Base-by-base conservation (phyloP, 176 grass and related monocot species). In the Cymbopogon citratus region DNA sequence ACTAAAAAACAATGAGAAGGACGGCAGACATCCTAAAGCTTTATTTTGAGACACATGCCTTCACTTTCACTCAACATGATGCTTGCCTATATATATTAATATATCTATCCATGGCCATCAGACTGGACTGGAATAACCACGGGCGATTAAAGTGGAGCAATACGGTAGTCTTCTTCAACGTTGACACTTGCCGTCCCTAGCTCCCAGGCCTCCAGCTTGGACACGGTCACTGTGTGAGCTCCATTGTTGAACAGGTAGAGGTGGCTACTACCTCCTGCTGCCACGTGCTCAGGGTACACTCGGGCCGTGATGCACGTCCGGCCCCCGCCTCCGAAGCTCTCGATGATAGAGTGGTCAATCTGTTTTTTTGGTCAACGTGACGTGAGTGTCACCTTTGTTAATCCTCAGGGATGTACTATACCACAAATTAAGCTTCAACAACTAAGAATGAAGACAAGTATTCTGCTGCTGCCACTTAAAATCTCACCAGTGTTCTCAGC, bases 301-400 rank as follows among this genome's bases (percentile, higher is more conserved):
- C 94, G 78, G 3, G 88, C 79, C 35, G 91, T 93, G 70, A 97
- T 97, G 83, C 86, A 91, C 18, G 81, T 68, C 77, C 86, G 57
- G 0, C 91, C 94, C 6, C 84, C 79, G 0, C 70, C 86, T 18
- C 27, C 91, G 60, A 93, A 97, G 64, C 74, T 97, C 86, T 97
- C 94, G 14, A 97, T 79, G 1, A 93, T 89, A 34, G 94, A 91
- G 67, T 90, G 91, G 25, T 97, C 94, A 12, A 97, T 86, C 94
- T 97, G 74, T 29, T 43, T 59, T 62, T 62, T 62, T 62, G 0
- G 59, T 26, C 59, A 62, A 3, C 15, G 21, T 23, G 7, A 54
- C 12, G 51, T 54, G 51, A 21, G 14, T 48, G 15, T 6, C 2
- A 54, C 51, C 54, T 23, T n/a, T 23, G 21, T 57, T 57, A 57